Conservation (phyloP, 345 rosid genomes). For the Bruguiera parviflora region DNA sequence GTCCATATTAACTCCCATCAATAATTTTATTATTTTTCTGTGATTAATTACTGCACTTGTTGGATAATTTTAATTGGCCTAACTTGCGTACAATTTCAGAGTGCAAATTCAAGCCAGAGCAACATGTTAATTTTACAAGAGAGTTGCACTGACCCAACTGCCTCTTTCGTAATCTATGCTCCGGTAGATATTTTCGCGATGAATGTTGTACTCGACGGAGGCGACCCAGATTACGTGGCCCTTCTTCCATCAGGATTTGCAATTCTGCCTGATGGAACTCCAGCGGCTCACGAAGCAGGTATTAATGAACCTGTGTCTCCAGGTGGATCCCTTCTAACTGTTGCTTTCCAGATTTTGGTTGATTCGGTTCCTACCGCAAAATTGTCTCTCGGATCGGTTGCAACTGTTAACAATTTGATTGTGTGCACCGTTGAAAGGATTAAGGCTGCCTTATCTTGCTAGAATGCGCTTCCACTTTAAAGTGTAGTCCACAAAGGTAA, state of each 20-base stretch:
- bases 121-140: conserved; percentile 56
- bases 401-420: conserved; percentile 68
- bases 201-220: conserved; percentile 51
- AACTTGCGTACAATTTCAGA: conserved; percentile 15
- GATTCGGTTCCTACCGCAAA: conserved; percentile 76
- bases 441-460: conserved; percentile 49
- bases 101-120: conserved; percentile 51
- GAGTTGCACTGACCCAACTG: conserved; percentile 47
- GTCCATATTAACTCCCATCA: no score
- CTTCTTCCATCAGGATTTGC: conserved; percentile 85
- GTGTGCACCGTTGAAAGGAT: conserved; percentile 81
- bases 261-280: conserved; percentile 58
- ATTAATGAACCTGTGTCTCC: conserved; percentile 17
- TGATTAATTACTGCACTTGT: neutral
- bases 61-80: neutral
- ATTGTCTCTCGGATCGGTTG: conserved; percentile 74
- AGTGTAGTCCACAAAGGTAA: neutral
- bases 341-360: conserved; percentile 76
- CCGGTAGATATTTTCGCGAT: conserved; percentile 46
- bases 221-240: conserved; percentile 74
- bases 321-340: conserved; percentile 72
- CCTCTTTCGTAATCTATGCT: conserved; percentile 45
- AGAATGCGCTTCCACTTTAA: conserved; percentile 23
- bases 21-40: no score
- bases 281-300: conserved; percentile 17